Conservation (phyloP, 2,329 filamentous ascomycete species). For the Stachybotrys chlorohalonatus region DNA sequence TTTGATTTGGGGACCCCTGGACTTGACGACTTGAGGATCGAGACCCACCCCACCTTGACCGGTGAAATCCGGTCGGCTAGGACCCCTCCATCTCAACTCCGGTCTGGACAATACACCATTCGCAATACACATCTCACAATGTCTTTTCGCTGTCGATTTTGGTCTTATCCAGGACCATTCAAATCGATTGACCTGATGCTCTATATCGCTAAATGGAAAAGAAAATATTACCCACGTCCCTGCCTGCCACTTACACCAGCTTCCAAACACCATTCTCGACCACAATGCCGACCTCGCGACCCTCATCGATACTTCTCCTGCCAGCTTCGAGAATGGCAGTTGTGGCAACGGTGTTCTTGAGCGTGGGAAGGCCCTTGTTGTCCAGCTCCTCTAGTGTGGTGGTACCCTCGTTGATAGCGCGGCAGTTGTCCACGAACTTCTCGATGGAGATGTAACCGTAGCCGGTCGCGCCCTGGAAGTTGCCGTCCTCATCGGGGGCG, state of each 20-base stretch:
- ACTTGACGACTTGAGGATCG: too few relatives aligned
- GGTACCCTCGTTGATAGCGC: constrained; percentile 64
- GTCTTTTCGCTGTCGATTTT: not conserved
- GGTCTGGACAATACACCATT: too few relatives aligned
- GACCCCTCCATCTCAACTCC: too few relatives aligned
- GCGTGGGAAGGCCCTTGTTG: constrained; percentile 69
- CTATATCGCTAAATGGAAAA: not conserved
- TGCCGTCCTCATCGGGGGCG: constrained; percentile 87
- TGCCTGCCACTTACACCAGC: constrained; percentile 33
- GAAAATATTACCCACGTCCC: not conserved
- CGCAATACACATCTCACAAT: too few relatives aligned
- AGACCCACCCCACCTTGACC: too few relatives aligned
- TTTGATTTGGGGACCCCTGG: too few relatives aligned
- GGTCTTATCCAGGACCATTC: not conserved
- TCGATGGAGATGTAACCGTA: constrained; percentile 94
- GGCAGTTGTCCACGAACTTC: constrained; percentile 88
- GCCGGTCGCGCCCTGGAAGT: constrained; percentile 83
- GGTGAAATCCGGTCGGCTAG: not conserved
- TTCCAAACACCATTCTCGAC: constrained; percentile 59
- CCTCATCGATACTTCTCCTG: constrained; percentile 74
- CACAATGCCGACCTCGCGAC: constrained; percentile 65
- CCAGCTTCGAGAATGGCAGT: constrained; percentile 89
- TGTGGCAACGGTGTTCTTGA: constrained; percentile 83
- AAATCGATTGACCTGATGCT: not conserved
- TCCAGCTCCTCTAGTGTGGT: constrained; percentile 70